A percentile compares a stretch with the other conserved stretches of the same genome.
These are phyloP conservation scores for Musa troglodytarum DNA, from an alignment of 176 grass and related monocot genomes.

Conservation along the genomic window DNA sequence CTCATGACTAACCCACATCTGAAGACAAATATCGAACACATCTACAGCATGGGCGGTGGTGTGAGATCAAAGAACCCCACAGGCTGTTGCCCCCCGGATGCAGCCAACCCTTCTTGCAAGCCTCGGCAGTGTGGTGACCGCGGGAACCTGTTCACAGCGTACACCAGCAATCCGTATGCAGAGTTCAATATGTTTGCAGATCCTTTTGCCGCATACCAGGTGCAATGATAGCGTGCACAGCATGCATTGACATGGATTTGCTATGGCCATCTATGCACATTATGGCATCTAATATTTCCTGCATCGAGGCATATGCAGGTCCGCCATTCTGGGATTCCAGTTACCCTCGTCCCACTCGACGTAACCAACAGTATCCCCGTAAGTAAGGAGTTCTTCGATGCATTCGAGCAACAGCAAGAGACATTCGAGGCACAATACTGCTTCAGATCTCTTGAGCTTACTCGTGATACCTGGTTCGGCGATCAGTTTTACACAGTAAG, in stretches of 20 bases:
- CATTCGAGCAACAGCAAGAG: slow-evolving; percentile 32
- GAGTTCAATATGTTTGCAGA: slow-evolving; percentile 85
- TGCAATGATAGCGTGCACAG: neutral
- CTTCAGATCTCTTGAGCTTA: slow-evolving; percentile 46
- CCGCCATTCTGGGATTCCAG: slow-evolving; percentile 52
- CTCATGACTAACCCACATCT: slow-evolving; percentile 52
- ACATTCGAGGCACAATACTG: slow-evolving; percentile 58
- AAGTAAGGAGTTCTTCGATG: slow-evolving; percentile 38
- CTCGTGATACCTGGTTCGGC: slow-evolving; percentile 38
- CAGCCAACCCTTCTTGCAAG: slow-evolving; percentile 9
- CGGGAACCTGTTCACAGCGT: slow-evolving; percentile 63
- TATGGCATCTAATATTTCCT: too few relatives aligned
- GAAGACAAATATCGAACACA: slow-evolving; percentile 43
- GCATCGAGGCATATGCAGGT: slow-evolving; percentile 23
- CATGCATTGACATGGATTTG: too few relatives aligned
- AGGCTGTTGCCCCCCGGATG: slow-evolving; percentile 29
- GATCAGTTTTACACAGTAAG: slow-evolving; percentile 30
- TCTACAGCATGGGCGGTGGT: slow-evolving; percentile 65
- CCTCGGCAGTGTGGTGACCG: slow-evolving; percentile 31
- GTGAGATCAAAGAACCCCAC: slow-evolving; percentile 32
- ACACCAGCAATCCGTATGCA: slow-evolving; percentile 51
- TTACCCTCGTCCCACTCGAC: slow-evolving; percentile 68
- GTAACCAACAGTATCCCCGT: slow-evolving; percentile 67
- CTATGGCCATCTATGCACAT: too few relatives aligned
- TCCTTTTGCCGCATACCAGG: slow-evolving; percentile 69